Evolutionary conservation across 2,329 filamentous ascomycete species (phyloP), one percentile per base, ranked within the genome.

Genomic region (Colletotrichum sp.): DNA sequence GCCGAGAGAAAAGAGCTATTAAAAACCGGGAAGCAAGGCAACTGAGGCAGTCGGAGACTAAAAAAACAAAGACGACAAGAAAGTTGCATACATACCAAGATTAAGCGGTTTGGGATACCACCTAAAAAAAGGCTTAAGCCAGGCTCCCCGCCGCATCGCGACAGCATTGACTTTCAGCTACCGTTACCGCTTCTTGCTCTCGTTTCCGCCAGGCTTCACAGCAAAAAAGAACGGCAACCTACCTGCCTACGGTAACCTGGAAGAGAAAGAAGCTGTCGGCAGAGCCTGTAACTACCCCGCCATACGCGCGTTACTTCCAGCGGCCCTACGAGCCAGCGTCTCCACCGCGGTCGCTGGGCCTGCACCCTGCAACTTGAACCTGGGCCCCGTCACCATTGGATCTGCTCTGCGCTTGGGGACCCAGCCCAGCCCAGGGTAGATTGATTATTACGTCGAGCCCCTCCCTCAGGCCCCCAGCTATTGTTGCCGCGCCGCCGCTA

Each of bases 401-500:
- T 72, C 68, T 75, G 72, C 67, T 70, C 43, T 28, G 61, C 60
- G 62, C 67, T 24, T 65, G 69, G 71, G 60, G 61, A 28, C 71
- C 71, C 67, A 66, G 52, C 55, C 36, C 64, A 67, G 64, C 66
- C 70, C 38, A 70, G 58, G 67, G 64, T 75, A 75, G 58, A 73
- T 69, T 73, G 64, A 75, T 75, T 75, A 75, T 75, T 73, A 75
- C 73, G 73, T 75, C 70, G 69, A 48, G 68, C 52, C 60, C 60
- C 26, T 66, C 58, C 43, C 43, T 13, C 43, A 52, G n/a, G 43
- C 43, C n/a, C 43, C 64, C 73, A 68, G 73, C 70, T 72, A 18
- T 61, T 61, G 30, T 36, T 67, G 65, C 65, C 28, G 43, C 65
- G 43, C 48, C 38, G 38, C 62, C 43, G 48, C 65, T 66, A 55